Evolutionary conservation across 768 basidiomycete genomes (phyloP).

Genomic region (Tylopilus subfusipes): DNA sequence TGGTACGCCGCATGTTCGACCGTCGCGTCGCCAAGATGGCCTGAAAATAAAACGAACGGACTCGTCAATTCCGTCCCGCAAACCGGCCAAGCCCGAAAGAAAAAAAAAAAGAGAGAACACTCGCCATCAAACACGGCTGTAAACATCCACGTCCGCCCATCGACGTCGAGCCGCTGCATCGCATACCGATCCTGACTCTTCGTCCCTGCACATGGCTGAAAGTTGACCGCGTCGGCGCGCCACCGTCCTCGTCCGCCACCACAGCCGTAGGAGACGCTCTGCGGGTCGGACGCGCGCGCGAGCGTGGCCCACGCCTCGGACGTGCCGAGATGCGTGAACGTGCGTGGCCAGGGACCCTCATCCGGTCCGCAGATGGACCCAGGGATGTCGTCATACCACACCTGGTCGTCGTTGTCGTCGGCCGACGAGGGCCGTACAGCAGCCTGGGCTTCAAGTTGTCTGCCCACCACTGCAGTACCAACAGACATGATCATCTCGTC

Average conservation of each 20-base stretch:
- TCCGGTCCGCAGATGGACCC: constrained; percentile 60
- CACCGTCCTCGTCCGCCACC: constrained; percentile 19
- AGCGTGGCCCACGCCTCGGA: constrained; percentile 54
- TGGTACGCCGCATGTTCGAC: constrained; percentile 67
- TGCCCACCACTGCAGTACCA: constrained; percentile 12
- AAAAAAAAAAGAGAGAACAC: constrained; percentile 16
- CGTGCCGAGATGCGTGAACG: constrained; percentile 50
- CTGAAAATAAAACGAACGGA: constrained; percentile 33
- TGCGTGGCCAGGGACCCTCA: constrained; percentile 62
- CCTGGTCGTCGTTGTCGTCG: constrained; percentile 29
- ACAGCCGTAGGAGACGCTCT: constrained; percentile 38
- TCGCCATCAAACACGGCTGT: constrained; percentile 70
- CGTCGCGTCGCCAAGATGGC: constrained; percentile 66
- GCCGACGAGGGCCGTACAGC: not conserved
- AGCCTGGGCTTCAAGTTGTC: no score
- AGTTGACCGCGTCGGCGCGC: constrained; percentile 61
- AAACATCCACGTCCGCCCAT: constrained; percentile 57
- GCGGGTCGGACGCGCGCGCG: constrained; percentile 48
- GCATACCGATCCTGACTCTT: constrained; percentile 65
- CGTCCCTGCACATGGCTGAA: constrained; percentile 55
- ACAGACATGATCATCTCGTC: constrained; percentile 19
- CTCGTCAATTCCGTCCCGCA: no score
- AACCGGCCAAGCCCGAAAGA: not conserved
- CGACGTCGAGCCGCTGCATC: constrained; percentile 52
- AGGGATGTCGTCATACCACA: constrained; percentile 58